phyloP scores from a whole-genome alignment of 768 basidiomycete species.

The Heimioporus sp. region DNA sequence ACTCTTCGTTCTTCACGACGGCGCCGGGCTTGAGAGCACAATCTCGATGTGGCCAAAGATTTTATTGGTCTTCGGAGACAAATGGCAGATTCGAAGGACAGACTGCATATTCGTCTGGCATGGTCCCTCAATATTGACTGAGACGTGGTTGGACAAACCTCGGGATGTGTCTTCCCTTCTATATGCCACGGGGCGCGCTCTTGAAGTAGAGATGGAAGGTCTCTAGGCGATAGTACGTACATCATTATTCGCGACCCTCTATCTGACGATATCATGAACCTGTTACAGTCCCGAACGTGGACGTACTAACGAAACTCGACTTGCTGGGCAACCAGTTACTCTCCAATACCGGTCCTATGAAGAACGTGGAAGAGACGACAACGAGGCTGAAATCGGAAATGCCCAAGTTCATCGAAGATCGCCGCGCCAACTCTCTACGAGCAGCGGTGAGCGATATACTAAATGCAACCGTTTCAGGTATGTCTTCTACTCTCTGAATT shows the following conservation, averaged over 20 bases:
- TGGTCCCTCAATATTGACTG: no score
- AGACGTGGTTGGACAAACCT: no score
- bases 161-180: no score
- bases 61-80: no score
- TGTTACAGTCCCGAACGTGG: neutral
- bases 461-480: neutral
- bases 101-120: no score
- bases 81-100: no score
- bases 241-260: neutral
- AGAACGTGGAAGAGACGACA: neutral
- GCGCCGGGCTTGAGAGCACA: no score
- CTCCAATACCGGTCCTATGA: neutral
- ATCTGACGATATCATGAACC: neutral
- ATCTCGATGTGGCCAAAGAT: no score
- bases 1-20: no score
- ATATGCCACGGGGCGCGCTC: no score
- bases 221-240: no score
- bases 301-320: constrained; percentile 2
- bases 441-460: neutral
- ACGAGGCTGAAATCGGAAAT: neutral
- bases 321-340: neutral
- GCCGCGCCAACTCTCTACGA: neutral
- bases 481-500: neutral
- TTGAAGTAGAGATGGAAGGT: no score
- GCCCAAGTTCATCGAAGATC: neutral